Conservation (phyloP, 2,329 filamentous ascomycete genomes). For the Coniella lustricola region DNA sequence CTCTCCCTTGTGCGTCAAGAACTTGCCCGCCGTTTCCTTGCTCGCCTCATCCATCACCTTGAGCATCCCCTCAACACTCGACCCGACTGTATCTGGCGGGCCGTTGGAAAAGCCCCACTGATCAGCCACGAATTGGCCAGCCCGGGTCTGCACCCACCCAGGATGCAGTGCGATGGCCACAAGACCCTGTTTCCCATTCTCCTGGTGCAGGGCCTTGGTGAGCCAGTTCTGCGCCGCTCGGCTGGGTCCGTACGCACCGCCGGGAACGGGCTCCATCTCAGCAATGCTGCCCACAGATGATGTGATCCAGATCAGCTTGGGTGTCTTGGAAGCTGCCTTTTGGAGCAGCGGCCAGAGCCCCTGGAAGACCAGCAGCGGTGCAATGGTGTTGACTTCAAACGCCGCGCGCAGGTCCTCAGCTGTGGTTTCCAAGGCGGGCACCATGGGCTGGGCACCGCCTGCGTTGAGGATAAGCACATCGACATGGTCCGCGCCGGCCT, state of each 20-base stretch:
- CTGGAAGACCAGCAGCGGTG: slow-evolving; percentile 37
- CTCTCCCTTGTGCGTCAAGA: background rate
- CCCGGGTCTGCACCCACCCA: slow-evolving; percentile 22
- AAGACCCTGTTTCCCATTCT: slow-evolving; percentile 25
- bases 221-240: slow-evolving; percentile 32
- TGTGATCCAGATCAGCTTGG: slow-evolving; percentile 26
- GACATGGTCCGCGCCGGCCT: slow-evolving; percentile 31
- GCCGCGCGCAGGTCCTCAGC: slow-evolving; percentile 30
- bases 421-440: slow-evolving; percentile 26
- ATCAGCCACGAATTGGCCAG: background rate
- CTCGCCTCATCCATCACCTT: slow-evolving; percentile 9
- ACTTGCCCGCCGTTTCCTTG: background rate
- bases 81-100: background rate
- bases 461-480: slow-evolving; percentile 49
- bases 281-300: slow-evolving; percentile 27
- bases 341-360: slow-evolving; percentile 33
- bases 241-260: slow-evolving; percentile 35
- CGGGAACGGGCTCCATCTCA: slow-evolving; percentile 22
- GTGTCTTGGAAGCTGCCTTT: slow-evolving; percentile 19
- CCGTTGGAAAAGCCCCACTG: background rate
- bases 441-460: slow-evolving; percentile 30
- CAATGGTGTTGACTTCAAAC: slow-evolving; percentile 36
- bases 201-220: slow-evolving; percentile 24
- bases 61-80: background rate
- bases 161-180: slow-evolving; percentile 27